Evolutionary conservation across 2,329 filamentous ascomycete species (phyloP), one percentile per base, ranked within the genome.

Genomic region (Fusarium sororula): DNA sequence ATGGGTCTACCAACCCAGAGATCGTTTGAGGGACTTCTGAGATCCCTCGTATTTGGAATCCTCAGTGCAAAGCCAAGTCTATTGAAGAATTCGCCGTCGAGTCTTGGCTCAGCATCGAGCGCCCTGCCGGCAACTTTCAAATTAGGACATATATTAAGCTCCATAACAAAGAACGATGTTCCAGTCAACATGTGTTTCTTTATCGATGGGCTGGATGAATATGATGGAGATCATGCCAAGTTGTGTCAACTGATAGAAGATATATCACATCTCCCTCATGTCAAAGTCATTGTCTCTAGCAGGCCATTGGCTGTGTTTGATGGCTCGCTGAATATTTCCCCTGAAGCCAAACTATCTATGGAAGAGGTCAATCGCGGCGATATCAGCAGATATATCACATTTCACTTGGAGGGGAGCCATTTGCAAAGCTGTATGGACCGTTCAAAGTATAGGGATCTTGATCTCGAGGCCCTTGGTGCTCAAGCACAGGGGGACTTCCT

Each of bases 191-290:
- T 73, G 3, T 77, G 75, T 28, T 45, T 77, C 28, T 75, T 77
- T 30, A 65, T 77, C 3, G 75, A 75, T 53, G 74, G 72, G 1
- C 44, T 77, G 0, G 70, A 78, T 26, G 73, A 78, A 37, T 76
- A 56, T 28, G 26, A 58, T 1, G 71, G 66, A 3, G 59, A 78
- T 11, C 62, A 73, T 26, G 11, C 62, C 4, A 53, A 71, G 2
- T 13, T 78, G 2, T 63, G 54, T 15, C 32, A 68, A 10, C 18
- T 37, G 2, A 63, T 77, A 6, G 28, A 26, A 9, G 32, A 51
- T 11, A 35, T 78, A 6, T 59, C 63, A 2, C 15, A 47, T 15
- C 54, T 50, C 6, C 41, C 65, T 1, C 53, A 58, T 20, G 42
- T 72, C 44, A 77, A 76, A 12, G 14, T 77, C 15, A 72, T 70